Evolutionary conservation across 192 early-diverging fungal species (phyloP), one percentile per base, ranked within the genome.

Genomic region (Podila clonocystis): DNA sequence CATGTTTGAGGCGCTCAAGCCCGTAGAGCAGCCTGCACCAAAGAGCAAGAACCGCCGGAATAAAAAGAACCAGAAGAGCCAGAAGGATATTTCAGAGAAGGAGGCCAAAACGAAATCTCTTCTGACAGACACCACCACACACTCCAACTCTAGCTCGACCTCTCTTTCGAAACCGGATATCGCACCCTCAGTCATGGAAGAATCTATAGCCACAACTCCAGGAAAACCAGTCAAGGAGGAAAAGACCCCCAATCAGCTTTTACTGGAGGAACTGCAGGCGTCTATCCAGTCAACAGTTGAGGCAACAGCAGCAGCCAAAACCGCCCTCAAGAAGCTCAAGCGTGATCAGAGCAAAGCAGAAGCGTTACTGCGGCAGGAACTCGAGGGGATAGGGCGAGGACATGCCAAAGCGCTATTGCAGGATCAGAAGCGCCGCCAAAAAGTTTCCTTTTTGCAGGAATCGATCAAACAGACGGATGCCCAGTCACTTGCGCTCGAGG

Each of bases 361-460:
- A 66, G 52, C 77, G 0, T 59, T 65, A 9, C 13, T 80, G 38
- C 48, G 70, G 22, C 77, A 80, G 58, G 77, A 80, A 13, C 57
- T 80, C 3, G 77, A 80, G 50, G 77, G 77, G 0, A 80, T 80
- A n/a, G 77, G 77, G 22, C 70, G 70, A 9, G 77, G 70, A 2
- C 77, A 80, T 20, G 70, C 77, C 38, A 80, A 80, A 48, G 62
- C 67, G 7, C 20, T 68, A 30, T 29, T 73, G n/a, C 77, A 80
- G 71, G 77, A 80, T 64, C 77, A 80, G 57, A 80, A 80, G 45
- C 65, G 77, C 15, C 66, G 71, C 38, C 77, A 80, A 58, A 80
- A 80, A 31, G 38, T 80, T 15, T 80, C 77, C 2, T 80, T 80
- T 38, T 30, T 80, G 24, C 77, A 80, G 33, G 77, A 80, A n/a